Conservation (phyloP, 495 filamentous ascomycete genomes). For the Hypoxylon subgilvum region DNA sequence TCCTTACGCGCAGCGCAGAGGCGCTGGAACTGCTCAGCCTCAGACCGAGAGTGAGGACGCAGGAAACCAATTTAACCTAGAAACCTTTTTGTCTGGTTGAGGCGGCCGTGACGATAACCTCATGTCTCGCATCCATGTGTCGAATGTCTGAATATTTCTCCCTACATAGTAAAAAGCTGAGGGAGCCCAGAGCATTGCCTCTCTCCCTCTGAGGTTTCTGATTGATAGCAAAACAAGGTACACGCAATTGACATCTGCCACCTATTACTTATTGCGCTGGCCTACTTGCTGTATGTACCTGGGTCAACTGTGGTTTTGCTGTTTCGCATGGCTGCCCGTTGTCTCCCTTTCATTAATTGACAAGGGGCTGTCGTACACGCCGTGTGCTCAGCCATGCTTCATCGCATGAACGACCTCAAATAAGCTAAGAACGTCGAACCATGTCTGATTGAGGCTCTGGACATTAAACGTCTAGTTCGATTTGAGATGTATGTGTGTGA, state of each 20-base stretch:
- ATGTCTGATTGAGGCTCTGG: too few species aligned
- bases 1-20: background rate
- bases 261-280: too few species aligned
- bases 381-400: conserved; percentile 17
- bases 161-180: conserved; percentile 8
- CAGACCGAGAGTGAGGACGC: too few species aligned
- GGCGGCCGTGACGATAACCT: conserved; percentile 2
- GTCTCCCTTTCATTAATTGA: conserved; percentile 24
- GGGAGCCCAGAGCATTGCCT: background rate
- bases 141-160: conserved; percentile 6
- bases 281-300: background rate
- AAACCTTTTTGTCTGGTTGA: too few species aligned
- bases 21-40: conserved; percentile 16
- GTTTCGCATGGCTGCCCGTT: conserved; percentile 29
- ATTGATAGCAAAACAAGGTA: background rate
- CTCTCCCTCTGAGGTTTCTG: conserved; percentile 3
- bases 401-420: background rate
- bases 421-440: background rate
- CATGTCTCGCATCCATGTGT: background rate
- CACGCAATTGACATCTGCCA: too few species aligned
- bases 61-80: too few species aligned
- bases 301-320: background rate
- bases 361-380: conserved; percentile 16
- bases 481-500: too few species aligned
- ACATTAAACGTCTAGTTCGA: too few species aligned